phyloP scores from a whole-genome alignment of 2,329 filamentous ascomycete genomes.

The Endoconidiophora polonica region DNA sequence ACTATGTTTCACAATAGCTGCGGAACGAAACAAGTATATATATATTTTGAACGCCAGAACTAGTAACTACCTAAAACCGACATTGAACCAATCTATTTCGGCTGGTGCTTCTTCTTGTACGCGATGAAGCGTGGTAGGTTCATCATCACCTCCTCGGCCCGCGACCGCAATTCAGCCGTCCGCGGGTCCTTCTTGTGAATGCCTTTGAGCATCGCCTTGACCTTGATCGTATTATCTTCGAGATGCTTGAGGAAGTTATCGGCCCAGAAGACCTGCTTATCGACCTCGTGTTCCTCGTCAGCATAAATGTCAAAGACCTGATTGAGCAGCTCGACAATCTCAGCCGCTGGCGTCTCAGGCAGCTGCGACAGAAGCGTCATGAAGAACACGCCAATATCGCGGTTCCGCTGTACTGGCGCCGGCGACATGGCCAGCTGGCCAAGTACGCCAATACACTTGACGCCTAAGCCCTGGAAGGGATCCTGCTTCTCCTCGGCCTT shows the following conservation, averaged over 20 bases:
- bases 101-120: conserved; percentile 46
- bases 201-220: conserved; percentile 38
- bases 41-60: not conserved
- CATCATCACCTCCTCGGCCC: conserved; percentile 43
- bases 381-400: conserved; percentile 47
- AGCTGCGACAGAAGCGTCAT: conserved; percentile 35
- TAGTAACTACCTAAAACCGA: not conserved
- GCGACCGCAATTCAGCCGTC: conserved; percentile 36
- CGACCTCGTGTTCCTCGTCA: conserved; percentile 40
- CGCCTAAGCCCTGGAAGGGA: conserved; percentile 43
- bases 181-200: conserved; percentile 39
- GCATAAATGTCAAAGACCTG: conserved; percentile 52
- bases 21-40: not conserved
- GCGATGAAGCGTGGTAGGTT: conserved; percentile 45
- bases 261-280: conserved; percentile 47
- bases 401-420: conserved; percentile 36
- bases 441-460: conserved; percentile 51
- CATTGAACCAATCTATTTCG: conserved; percentile 14
- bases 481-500: conserved; percentile 13
- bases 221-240: conserved; percentile 35
- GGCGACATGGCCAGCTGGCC: conserved; percentile 44
- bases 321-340: conserved; percentile 47
- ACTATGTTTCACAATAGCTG: not conserved
- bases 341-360: conserved; percentile 37
- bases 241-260: conserved; percentile 42